Base-by-base conservation (phyloP, 768 basidiomycete species). In the Kwoniella bestiolae region DNA sequence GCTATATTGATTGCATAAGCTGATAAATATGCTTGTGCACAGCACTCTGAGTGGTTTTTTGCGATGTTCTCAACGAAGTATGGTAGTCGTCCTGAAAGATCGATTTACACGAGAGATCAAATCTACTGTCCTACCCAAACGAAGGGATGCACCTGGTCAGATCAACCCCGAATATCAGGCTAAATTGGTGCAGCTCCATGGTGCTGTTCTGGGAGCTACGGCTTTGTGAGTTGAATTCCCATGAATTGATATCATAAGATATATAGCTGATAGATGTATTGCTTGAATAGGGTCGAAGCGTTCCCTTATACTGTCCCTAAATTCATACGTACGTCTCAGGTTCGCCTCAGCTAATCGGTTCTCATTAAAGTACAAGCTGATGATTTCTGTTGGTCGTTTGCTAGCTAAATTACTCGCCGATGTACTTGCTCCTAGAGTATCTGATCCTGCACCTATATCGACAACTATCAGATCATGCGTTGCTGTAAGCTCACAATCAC, bases 241-340 rank as follows among this genome's bases (percentile, higher is more conserved):
- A 18, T n/a, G 51, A 7, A 26, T 21, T 65, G 49, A 12, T 14
- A 51, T 31, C 25, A 38, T 38, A 38, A 38, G 5, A 16, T 9
- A 16, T 14, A 1, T 14, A 18, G 32, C 56, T 58, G 45, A 49
- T 47, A 44, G 25, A 38, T 16, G 9, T 8, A 26, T 49, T 44
- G 25, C 11, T 0, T 58, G 7, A 35, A 5, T 50, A 79, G 78
- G 32, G 87, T 98, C 34, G 91, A 94, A 73, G 94, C 93, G 63
- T 95, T 91, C 79, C 95, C 95, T 0, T 96, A 96, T 82, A 94
- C 93, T 1, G 90, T 97, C 14, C 95, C 95, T 75, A 87, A 88
- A 68, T 98, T 94, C 90, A 89, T 95, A 18, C 79, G 74, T 76
- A 41, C 67, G 86, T 68, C 14, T 14, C 4, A 1, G 51, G 5